These are phyloP conservation scores for Prinsepia uniflora DNA, from an alignment of 306 rosid genomes.

Conservation along the genomic window DNA sequence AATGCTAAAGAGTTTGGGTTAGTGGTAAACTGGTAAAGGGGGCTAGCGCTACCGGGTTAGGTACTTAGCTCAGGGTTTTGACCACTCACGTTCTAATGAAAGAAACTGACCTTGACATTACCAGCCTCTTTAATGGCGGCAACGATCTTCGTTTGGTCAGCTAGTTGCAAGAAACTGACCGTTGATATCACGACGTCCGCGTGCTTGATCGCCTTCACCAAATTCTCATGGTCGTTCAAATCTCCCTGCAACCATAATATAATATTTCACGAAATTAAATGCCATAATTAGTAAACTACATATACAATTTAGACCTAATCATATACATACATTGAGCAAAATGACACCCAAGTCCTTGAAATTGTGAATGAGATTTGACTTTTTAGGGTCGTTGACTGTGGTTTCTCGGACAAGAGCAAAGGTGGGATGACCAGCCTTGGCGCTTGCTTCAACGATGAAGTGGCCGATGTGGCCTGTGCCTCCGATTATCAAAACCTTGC, in stretches of 20 bases:
- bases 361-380: conserved; percentile 45
- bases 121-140: conserved; percentile 90
- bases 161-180: conserved; percentile 49
- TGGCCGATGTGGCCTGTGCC: conserved; percentile 91
- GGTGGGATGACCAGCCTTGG: conserved; percentile 67
- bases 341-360: conserved; percentile 58
- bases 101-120: conserved; percentile 54
- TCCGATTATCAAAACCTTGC: conserved; percentile 83
- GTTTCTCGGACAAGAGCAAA: conserved; percentile 67
- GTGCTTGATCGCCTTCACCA: conserved; percentile 71
- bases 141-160: conserved; percentile 78
- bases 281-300: no score
- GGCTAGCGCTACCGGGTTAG: no score
- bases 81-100: no score
- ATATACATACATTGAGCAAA: conserved; percentile 42
- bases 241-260: conserved; percentile 66
- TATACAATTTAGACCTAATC: background rate
- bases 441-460: conserved; percentile 71
- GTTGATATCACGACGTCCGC: conserved; percentile 89
- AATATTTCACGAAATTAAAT: background rate
- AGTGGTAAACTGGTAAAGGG: no score
- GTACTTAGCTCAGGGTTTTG: no score
- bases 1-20: no score
- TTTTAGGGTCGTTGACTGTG: conserved; percentile 55
- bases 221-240: conserved; percentile 56